Evolutionary conservation across 495 filamentous ascomycete genomes (phyloP).

Genomic region (Xylaria acuta): DNA sequence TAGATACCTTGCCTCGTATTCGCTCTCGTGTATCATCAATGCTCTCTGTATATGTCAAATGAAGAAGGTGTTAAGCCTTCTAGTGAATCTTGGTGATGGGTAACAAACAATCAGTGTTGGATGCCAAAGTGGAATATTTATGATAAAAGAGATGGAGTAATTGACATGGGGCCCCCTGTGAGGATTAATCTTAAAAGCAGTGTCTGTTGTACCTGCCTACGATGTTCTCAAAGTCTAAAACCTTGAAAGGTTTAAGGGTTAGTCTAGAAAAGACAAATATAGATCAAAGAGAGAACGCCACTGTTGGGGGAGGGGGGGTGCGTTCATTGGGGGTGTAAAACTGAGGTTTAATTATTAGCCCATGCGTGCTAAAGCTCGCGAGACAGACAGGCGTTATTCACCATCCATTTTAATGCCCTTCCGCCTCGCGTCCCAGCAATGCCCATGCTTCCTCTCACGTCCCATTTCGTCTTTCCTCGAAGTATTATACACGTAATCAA

Average conservation of each 20-base stretch:
- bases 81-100: neutral
- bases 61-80: neutral
- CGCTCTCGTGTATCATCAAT: neutral
- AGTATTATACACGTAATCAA: conserved; percentile 17
- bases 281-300: neutral
- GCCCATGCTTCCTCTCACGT: neutral
- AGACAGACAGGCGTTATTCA: neutral
- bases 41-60: neutral
- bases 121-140: too few relatives aligned
- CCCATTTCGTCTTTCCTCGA: neutral
- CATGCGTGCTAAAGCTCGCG: neutral
- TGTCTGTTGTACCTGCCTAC: neutral
- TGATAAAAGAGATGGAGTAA: neutral
- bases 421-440: neutral
- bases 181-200: neutral
- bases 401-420: neutral
- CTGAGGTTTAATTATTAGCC: conserved; percentile 1
- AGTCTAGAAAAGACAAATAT: too few relatives aligned
- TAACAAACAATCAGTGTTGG: neutral
- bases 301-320: too few relatives aligned
- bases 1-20: neutral
- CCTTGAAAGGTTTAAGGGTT: too few relatives aligned
- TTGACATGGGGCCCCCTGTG: too few relatives aligned
- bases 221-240: neutral
- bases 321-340: neutral